These are phyloP conservation scores for Fusarium penzigii DNA, from an alignment of 2,329 filamentous ascomycete species.

Conservation along the genomic window DNA sequence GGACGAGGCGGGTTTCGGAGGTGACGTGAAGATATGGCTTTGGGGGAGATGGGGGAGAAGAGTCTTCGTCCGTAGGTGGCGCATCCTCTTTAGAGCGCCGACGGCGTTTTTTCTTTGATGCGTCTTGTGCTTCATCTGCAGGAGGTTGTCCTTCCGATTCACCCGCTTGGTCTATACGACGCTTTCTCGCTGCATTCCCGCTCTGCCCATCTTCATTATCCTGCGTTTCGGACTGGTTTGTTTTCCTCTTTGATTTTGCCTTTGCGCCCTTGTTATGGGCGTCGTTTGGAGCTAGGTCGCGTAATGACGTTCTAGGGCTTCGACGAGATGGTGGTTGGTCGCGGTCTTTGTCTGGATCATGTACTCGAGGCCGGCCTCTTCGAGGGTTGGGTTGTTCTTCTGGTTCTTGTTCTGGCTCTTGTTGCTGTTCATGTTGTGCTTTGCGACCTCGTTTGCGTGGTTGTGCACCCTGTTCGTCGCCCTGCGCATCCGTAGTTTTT, in stretches of 20 bases:
- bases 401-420: conserved; percentile 8
- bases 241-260: conserved; percentile 12
- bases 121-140: conserved; percentile 2
- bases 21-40: conserved; percentile 52
- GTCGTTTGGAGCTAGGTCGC: conserved; percentile 8
- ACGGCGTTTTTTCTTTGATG: conserved; percentile 10
- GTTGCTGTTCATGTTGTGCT: conserved; percentile 7
- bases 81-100: conserved; percentile 21
- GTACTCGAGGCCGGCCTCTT: neutral
- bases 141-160: neutral
- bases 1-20: conserved; percentile 53
- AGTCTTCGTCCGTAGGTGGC: conserved; percentile 19
- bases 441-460: conserved; percentile 17
- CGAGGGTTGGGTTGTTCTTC: conserved; percentile 2
- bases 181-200: conserved; percentile 10
- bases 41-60: conserved; percentile 29
- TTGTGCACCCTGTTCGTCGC: conserved; percentile 11
- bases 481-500: neutral
- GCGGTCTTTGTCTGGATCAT: conserved; percentile 3
- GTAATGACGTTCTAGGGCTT: conserved; percentile 22
- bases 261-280: conserved; percentile 20
- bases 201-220: conserved; percentile 3
- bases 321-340: conserved; percentile 6
- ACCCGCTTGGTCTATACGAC: conserved; percentile 12
- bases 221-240: conserved; percentile 9